Percentiles rank a stretch among this genome's conserved stretches.
Conservation (phyloP, 2,329 filamentous ascomycete genomes). For the Amphichorda felina region DNA sequence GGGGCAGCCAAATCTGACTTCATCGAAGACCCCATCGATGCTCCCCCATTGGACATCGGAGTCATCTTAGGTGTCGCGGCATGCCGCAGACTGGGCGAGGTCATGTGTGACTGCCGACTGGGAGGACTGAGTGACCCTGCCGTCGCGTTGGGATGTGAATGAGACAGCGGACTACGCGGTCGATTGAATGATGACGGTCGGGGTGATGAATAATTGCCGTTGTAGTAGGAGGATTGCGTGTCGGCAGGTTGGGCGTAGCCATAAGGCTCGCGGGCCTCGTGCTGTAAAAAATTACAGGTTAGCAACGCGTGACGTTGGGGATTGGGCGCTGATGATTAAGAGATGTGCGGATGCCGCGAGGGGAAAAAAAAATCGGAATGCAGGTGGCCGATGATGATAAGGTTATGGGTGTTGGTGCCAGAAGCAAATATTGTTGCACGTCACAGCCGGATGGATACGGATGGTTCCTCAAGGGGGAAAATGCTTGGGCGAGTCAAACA, state of each 20-base stretch:
- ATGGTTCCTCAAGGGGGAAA: neutral
- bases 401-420: neutral
- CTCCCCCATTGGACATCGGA: constrained; percentile 27
- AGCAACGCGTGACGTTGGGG: constrained; percentile 8
- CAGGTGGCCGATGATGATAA: neutral
- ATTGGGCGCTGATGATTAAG: neutral
- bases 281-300: constrained; percentile 12
- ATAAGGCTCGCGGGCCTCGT: constrained; percentile 39
- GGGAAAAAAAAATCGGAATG: constrained; percentile 5
- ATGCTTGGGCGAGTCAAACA: constrained; percentile 1
- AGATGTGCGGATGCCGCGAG: neutral
- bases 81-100: constrained; percentile 36
- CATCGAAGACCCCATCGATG: constrained; percentile 20
- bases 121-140: constrained; percentile 31
- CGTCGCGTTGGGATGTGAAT: constrained; percentile 32
- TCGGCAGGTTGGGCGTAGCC: constrained; percentile 31
- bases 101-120: constrained; percentile 24
- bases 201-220: constrained; percentile 37
- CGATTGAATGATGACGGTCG: constrained; percentile 28
- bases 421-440: too few species aligned
- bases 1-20: constrained; percentile 27
- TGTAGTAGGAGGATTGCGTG: constrained; percentile 33
- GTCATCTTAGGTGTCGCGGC: constrained; percentile 23
- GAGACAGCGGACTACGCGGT: constrained; percentile 37
- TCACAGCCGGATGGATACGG: neutral